Evolutionary conservation across 2,329 filamentous ascomycete genomes (phyloP).

Genomic region (Purpureocillium takamizusanense): DNA sequence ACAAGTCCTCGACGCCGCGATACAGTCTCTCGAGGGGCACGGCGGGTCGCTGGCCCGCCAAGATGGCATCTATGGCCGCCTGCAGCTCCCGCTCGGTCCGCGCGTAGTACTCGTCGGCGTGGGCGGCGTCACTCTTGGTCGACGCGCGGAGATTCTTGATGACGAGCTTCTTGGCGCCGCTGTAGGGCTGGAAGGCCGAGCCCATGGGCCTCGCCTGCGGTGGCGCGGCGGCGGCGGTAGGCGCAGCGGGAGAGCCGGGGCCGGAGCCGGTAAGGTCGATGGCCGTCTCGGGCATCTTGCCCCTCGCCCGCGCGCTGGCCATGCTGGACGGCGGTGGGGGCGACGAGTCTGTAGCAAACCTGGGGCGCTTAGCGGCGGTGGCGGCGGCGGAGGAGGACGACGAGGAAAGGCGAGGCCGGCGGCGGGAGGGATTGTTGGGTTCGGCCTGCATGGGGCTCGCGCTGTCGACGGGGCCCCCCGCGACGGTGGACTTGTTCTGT

Average conservation of each 20-base stretch:
- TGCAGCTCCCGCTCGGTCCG: conserved; percentile 68
- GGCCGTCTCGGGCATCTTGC: conserved; percentile 28
- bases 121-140: conserved; percentile 38
- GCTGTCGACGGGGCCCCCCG: neutral
- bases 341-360: conserved; percentile 16
- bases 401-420: conserved; percentile 26
- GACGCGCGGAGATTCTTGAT: conserved; percentile 80
- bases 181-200: conserved; percentile 58
- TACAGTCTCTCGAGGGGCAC: conserved; percentile 84
- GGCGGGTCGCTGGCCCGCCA: conserved; percentile 52
- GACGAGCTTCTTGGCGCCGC: conserved; percentile 76
- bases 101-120: conserved; percentile 70
- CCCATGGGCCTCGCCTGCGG: conserved; percentile 21
- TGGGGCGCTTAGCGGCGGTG: conserved; percentile 20
- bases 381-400: conserved; percentile 13
- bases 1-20: conserved; percentile 84
- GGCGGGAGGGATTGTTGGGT: conserved; percentile 23
- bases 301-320: conserved; percentile 26
- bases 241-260: neutral
- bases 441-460: conserved; percentile 23
- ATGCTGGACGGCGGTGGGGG: conserved; percentile 17
- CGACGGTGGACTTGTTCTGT: neutral
- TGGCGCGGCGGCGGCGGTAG: too few species aligned
- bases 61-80: conserved; percentile 63
- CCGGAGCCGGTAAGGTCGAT: conserved; percentile 17